Conservation (phyloP, 1,284 basidiomycete genomes). For the Sporisorium exsertum region DNA sequence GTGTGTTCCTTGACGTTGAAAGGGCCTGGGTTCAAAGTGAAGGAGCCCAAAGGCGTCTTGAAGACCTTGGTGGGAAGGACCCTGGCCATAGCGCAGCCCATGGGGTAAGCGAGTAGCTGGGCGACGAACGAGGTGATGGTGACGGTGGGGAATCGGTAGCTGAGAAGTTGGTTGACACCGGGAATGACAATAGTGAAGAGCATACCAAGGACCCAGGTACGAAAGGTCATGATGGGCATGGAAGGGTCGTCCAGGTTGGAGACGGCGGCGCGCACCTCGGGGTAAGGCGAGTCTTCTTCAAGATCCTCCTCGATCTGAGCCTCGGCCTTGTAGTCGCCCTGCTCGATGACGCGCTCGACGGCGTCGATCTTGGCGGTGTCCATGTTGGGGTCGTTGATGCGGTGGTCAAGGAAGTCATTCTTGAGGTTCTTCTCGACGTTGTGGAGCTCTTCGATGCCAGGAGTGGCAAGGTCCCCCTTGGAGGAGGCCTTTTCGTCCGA, state of each 20-base stretch:
- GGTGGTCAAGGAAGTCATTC: constrained; percentile 48
- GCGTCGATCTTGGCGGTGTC: constrained; percentile 43
- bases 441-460: constrained; percentile 29
- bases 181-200: constrained; percentile 62
- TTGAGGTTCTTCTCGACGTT: constrained; percentile 49
- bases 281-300: constrained; percentile 65
- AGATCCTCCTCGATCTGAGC: constrained; percentile 47
- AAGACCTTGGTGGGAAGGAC: constrained; percentile 53
- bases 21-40: constrained; percentile 63
- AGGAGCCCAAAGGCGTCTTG: constrained; percentile 53
- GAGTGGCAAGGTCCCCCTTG: constrained; percentile 34
- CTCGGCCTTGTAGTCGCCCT: constrained; percentile 59
- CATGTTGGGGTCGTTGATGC: constrained; percentile 59
- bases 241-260: constrained; percentile 64
- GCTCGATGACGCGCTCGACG: constrained; percentile 50
- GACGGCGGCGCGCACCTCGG: constrained; percentile 63
- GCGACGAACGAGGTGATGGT: constrained; percentile 57
- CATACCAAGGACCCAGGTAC: constrained; percentile 61
- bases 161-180: constrained; percentile 63
- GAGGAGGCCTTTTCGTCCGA: constrained; percentile 35
- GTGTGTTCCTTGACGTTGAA: constrained; percentile 67
- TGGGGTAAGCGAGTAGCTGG: constrained; percentile 57
- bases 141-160: constrained; percentile 61
- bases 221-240: constrained; percentile 66
- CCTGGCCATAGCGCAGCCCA: constrained; percentile 51